phyloP scores from a whole-genome alignment of 2,329 filamentous ascomycete species.

The Aciculosporium take region DNA sequence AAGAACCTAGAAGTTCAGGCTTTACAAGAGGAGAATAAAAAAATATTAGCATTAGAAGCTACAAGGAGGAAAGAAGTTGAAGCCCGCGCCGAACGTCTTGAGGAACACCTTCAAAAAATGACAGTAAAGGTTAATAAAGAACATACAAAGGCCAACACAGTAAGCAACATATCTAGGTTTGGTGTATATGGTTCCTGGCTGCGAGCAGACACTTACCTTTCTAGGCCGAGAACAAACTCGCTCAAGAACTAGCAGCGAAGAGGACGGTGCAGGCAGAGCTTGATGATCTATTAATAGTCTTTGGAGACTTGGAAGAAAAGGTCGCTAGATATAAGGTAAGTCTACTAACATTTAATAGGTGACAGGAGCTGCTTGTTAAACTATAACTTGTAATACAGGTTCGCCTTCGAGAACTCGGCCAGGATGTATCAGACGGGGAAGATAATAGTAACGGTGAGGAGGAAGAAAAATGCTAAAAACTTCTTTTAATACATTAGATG shows the following conservation, averaged over 20 bases:
- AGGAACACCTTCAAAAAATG: conserved; percentile 14
- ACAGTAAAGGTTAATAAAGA: conserved; percentile 10
- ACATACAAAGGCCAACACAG: conserved; percentile 13
- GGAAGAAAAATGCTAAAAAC: conserved; percentile 26
- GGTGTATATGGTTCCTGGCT: background rate
- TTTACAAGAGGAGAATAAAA: conserved; percentile 26
- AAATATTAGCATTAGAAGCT: conserved; percentile 24
- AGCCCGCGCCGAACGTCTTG: conserved; percentile 12
- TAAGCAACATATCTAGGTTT: conserved; percentile 6
- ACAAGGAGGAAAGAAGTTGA: conserved; percentile 13
- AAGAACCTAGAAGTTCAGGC: conserved; percentile 45
- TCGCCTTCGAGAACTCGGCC: conserved; percentile 51
- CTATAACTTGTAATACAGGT: conserved; percentile 19
- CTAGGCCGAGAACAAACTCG: conserved; percentile 19
- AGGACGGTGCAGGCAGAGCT: conserved; percentile 55
- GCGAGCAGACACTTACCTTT: background rate
- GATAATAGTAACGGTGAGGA: conserved; percentile 37
- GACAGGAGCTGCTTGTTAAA: background rate
- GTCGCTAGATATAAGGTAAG: conserved; percentile 58
- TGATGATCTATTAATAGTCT: conserved; percentile 69
- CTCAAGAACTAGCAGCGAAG: conserved; percentile 44
- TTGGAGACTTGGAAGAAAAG: conserved; percentile 69
- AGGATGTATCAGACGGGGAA: conserved; percentile 51
- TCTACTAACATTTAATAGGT: background rate
- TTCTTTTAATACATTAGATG: too few relatives aligned